Percentiles rank a stretch among this genome's conserved stretches.
Conservation (phyloP, 805 yeast genomes). For the Saccharomycopsis babjevae region DNA sequence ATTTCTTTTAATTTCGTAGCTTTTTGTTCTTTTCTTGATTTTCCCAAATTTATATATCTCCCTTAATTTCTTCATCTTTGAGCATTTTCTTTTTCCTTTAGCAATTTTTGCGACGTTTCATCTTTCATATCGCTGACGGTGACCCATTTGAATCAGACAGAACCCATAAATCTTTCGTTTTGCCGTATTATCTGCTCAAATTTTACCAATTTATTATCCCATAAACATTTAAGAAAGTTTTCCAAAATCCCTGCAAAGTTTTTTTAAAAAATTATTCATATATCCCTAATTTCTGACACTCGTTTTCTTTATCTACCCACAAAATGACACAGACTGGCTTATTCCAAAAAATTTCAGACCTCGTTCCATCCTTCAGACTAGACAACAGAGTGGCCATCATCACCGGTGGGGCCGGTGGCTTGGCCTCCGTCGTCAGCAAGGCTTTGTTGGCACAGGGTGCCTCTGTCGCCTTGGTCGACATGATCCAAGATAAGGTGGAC, state of each 20-base stretch:
- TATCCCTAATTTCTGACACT: not conserved
- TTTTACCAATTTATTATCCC: no score
- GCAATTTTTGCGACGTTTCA: no score
- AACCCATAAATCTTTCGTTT: no score
- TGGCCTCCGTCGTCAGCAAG: constrained; percentile 51
- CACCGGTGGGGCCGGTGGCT: constrained; percentile 64
- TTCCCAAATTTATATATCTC: no score
- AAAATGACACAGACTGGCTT: constrained; percentile 12
- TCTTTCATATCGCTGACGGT: no score
- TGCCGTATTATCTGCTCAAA: not conserved
- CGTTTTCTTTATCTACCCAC: not conserved
- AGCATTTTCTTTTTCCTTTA: no score
- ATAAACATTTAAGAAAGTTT: no score
- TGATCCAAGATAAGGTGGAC: constrained; percentile 51
- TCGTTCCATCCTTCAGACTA: constrained; percentile 43
- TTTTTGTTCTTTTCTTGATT: no score
- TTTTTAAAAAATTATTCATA: not conserved
- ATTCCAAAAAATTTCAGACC: constrained; percentile 22
- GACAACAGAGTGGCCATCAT: constrained; percentile 55
- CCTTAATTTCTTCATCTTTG: no score
- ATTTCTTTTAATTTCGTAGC: no score
- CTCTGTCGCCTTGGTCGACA: constrained; percentile 48
- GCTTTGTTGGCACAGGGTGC: constrained; percentile 47
- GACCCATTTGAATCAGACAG: no score
- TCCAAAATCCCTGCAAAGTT: not conserved